Conservation (phyloP, 2,329 filamentous ascomycete genomes). For the Phoma sp. region DNA sequence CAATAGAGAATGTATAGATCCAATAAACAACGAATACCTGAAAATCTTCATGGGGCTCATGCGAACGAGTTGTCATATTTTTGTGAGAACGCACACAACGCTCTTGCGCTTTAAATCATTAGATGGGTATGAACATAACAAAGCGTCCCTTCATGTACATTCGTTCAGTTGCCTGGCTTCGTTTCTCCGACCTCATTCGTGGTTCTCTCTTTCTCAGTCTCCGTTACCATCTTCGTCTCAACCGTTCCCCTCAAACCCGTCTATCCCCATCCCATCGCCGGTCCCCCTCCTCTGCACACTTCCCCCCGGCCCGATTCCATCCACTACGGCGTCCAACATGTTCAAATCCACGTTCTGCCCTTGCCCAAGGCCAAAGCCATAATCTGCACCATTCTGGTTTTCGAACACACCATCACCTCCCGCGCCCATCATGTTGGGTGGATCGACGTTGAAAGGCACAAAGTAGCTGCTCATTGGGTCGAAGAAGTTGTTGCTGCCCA, state of each 20-base stretch:
- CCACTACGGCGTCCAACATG: slow-evolving; percentile 22
- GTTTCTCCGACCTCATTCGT: no score
- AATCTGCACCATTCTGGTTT: slow-evolving; percentile 21
- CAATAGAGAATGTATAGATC: no score
- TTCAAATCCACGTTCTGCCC: slow-evolving; percentile 29
- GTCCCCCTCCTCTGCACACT: not conserved
- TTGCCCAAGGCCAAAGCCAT: slow-evolving; percentile 33
- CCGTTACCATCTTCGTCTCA: not conserved
- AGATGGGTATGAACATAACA: not conserved
- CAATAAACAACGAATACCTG: no score
- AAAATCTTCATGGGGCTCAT: no score
- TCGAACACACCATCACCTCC: slow-evolving; percentile 49
- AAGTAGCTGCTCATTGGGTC: slow-evolving; percentile 77
- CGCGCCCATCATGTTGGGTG: slow-evolving; percentile 55
- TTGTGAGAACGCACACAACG: not conserved
- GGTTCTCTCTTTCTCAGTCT: no score
- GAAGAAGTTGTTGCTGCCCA: slow-evolving; percentile 39
- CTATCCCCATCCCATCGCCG: slow-evolving; percentile 4
- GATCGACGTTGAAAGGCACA: slow-evolving; percentile 90
- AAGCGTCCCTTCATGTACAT: slow-evolving; percentile 4
- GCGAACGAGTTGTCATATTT: no score
- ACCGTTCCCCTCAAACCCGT: slow-evolving; percentile 6
- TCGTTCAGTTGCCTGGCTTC: not conserved
- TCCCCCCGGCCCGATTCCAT: not conserved
- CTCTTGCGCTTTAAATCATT: not conserved